Base-by-base conservation (phyloP, 345 rosid species). In the Populus nigra region DNA sequence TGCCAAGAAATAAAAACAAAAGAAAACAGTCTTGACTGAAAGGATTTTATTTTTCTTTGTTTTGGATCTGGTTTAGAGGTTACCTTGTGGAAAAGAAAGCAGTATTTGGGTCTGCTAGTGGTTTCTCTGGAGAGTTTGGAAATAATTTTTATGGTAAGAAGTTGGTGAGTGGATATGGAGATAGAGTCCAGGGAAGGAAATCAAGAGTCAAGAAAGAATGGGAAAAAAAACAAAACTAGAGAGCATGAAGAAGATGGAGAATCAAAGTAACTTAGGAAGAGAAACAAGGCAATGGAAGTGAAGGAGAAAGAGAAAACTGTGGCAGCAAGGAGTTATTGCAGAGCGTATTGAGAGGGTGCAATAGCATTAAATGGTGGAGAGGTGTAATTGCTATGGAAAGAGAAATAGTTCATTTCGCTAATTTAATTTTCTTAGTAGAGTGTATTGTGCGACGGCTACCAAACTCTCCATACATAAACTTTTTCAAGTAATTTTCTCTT, bases 261-360 rank as follows among this genome's bases (percentile, higher is more conserved):
- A 27, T 9, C 27, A 41, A 36, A 73, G 66, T 8, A 47, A n/a
- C 27, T 2, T 45, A 16, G 2, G 67, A 65, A 65, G 79, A 59
- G 7, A 71, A 53, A 25, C 65, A 65, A 57, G 71, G 36, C 13
- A 39, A 53, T 35, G 69, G 59, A 20, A 59, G 69, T 67, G 68
- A 77, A 77, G 36, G 68, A 76, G 82, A 86, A 43, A 80, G 85
- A 81, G 67, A 68, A 76, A 86, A 76, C 18, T 79, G 80, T 7
- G 80, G 84, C 82, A 78, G 87, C 36, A 79, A 81, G 86, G 87
- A 89, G 91, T 91, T 81, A 91, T 85, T 91, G 92, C 88, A 76
- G 90, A 88, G 89, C 79, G 90, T 69, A 82, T 85, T 81, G 91
- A 88, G 89, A 87, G 89, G 92, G 88, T 89, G 94, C 89, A 82